Evolutionary conservation across 2,329 filamentous ascomycete species (phyloP).

Genomic region (Phaeosphaeriaceae sp.): DNA sequence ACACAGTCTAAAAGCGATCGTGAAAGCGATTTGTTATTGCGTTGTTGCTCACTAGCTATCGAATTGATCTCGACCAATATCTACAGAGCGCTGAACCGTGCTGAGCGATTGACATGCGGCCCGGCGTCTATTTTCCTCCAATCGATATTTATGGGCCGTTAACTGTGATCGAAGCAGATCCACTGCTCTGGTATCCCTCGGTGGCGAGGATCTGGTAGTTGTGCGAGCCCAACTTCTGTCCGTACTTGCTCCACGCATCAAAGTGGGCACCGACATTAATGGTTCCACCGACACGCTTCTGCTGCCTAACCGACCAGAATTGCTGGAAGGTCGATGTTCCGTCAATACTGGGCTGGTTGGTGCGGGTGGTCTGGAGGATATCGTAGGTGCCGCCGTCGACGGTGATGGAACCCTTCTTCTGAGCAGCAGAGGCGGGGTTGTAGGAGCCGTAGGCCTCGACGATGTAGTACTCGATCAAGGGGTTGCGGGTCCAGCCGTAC

Average conservation of each 20-base stretch:
- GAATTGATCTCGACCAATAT: neutral
- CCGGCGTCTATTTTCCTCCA: neutral
- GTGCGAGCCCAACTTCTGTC: constrained; percentile 57
- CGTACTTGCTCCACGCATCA: constrained; percentile 59
- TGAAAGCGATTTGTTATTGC: no score
- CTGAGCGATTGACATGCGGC: neutral
- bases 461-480: constrained; percentile 67
- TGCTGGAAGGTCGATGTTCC: constrained; percentile 63
- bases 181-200: constrained; percentile 61
- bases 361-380: constrained; percentile 58
- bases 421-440: constrained; percentile 56
- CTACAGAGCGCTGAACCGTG: neutral
- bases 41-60: neutral
- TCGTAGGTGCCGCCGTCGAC: constrained; percentile 62
- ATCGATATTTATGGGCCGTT: neutral
- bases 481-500: constrained; percentile 65
- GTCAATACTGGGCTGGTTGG: constrained; percentile 61
- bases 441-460: constrained; percentile 61
- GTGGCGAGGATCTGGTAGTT: constrained; percentile 64
- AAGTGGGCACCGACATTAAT: constrained; percentile 61
- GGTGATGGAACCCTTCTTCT: constrained; percentile 59
- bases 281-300: constrained; percentile 59
- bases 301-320: constrained; percentile 61
- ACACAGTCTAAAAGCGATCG: no score
- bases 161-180: constrained; percentile 58